Percentiles rank a stretch among this genome's conserved stretches.
phyloP scores from a whole-genome alignment of 768 basidiomycete species.

The Xerocomus spinulosus region DNA sequence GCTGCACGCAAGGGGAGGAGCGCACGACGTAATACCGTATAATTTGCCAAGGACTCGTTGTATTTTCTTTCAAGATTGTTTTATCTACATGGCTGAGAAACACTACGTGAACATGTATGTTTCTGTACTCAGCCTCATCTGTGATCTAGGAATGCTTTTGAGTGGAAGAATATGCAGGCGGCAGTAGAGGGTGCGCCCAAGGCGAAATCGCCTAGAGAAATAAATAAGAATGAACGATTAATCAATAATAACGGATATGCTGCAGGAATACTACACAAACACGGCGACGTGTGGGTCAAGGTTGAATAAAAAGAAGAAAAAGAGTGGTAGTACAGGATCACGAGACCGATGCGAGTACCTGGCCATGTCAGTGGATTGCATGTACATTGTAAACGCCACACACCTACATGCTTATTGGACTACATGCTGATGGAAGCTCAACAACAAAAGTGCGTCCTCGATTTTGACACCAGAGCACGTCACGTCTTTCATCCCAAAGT shows the following conservation, averaged over 20 bases:
- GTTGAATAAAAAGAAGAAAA: constrained; percentile 9
- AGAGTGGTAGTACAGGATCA: constrained; percentile 19
- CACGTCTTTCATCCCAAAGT: constrained; percentile 24
- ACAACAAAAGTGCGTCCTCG: constrained; percentile 69
- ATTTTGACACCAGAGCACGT: constrained; percentile 54
- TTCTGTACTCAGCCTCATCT: constrained; percentile 19
- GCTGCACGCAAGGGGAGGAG: constrained; percentile 62
- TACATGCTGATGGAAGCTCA: constrained; percentile 69
- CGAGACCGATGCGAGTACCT: constrained; percentile 15
- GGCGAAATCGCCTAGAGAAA: constrained; percentile 5
- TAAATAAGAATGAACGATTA: constrained; percentile 30
- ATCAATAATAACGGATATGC: constrained; percentile 35
- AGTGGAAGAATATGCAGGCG: constrained; percentile 17
- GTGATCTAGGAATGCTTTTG: constrained; percentile 13
- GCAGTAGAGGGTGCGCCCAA: constrained; percentile 5
- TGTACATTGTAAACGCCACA: background rate
- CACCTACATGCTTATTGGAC: constrained; percentile 43
- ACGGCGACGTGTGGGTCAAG: constrained; percentile 6
- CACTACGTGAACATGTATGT: constrained; percentile 16
- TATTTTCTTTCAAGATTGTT: constrained; percentile 12
- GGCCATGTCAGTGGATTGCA: constrained; percentile 9
- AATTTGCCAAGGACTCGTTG: background rate
- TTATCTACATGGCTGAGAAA: constrained; percentile 17
- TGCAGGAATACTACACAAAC: constrained; percentile 15
- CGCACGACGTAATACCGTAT: constrained; percentile 72